Conservation (phyloP, 1,284 basidiomycete genomes). For the Xerocomus nothofagi region DNA sequence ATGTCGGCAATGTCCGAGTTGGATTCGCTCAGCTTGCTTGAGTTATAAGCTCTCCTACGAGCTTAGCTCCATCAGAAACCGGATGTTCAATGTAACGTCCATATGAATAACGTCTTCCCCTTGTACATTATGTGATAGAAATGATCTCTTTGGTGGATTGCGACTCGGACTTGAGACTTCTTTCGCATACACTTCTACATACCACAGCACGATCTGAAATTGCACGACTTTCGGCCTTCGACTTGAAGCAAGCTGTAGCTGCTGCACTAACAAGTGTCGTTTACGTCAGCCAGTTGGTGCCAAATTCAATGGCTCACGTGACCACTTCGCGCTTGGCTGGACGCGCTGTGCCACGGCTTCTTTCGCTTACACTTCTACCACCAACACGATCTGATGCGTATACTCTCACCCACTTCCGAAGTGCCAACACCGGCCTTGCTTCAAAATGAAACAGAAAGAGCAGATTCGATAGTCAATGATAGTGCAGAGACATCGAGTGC, state of each 20-base stretch:
- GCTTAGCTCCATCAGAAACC: not conserved
- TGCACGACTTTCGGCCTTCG: too few relatives aligned
- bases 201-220: too few relatives aligned
- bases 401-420: slow-evolving; percentile 14
- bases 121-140: too few relatives aligned
- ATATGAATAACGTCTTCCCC: too few relatives aligned
- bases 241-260: too few relatives aligned
- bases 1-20: slow-evolving; percentile 12
- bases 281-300: too few relatives aligned
- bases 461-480: not conserved
- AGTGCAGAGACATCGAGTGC: not conserved
- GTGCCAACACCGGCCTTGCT: not conserved
- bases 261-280: too few relatives aligned
- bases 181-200: too few relatives aligned
- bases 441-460: not conserved
- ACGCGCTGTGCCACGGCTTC: slow-evolving; percentile 1
- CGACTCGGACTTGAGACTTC: too few relatives aligned
- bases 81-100: not conserved
- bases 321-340: not conserved
- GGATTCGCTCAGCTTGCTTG: slow-evolving; percentile 24
- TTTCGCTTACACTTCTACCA: not conserved
- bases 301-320: slow-evolving; percentile 14
- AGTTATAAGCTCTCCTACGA: too few relatives aligned
- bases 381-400: slow-evolving; percentile 19
- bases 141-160: too few relatives aligned